These are phyloP conservation scores for Potentilla sterilis DNA, from an alignment of 306 rosid species.

Conservation along the genomic window DNA sequence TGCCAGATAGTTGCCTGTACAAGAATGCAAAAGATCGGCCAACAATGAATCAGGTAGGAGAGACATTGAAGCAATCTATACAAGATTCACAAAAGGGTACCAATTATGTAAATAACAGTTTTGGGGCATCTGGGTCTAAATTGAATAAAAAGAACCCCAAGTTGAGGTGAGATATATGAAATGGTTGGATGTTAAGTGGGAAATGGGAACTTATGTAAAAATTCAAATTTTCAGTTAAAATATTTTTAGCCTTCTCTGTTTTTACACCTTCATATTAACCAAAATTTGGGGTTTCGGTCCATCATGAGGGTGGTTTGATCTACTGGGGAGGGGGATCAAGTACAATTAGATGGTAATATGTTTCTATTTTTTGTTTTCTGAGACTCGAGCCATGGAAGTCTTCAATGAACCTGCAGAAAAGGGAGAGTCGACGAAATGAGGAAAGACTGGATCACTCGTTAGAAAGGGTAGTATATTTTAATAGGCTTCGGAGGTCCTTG, in stretches of 20 bases:
- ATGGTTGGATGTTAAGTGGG: neutral
- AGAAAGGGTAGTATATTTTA: too few relatives aligned
- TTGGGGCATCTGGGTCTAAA: constrained; percentile 35
- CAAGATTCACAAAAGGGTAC: constrained; percentile 40
- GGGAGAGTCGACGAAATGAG: neutral
- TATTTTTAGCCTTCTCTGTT: neutral
- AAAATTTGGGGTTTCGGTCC: neutral
- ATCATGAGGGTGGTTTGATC: neutral
- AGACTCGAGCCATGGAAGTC: neutral
- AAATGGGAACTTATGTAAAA: neutral
- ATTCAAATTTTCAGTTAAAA: neutral
- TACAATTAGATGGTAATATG: neutral
- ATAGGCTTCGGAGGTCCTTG: too few relatives aligned
- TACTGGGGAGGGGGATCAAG: neutral
- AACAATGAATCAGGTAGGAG: constrained; percentile 58
- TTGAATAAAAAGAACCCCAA: constrained; percentile 34
- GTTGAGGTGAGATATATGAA: constrained; percentile 14
- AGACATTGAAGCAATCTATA: constrained; percentile 66
- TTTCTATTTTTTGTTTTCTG: neutral
- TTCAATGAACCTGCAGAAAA: neutral
- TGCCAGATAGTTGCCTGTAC: constrained; percentile 77
- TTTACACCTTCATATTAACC: neutral
- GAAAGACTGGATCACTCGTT: neutral
- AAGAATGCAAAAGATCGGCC: constrained; percentile 84
- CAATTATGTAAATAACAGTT: constrained; percentile 26